Percentiles rank a stretch among this genome's conserved stretches.
Evolutionary conservation across 2,329 filamentous ascomycete species (phyloP).

Genomic region (Fusarium decemcellulare): DNA sequence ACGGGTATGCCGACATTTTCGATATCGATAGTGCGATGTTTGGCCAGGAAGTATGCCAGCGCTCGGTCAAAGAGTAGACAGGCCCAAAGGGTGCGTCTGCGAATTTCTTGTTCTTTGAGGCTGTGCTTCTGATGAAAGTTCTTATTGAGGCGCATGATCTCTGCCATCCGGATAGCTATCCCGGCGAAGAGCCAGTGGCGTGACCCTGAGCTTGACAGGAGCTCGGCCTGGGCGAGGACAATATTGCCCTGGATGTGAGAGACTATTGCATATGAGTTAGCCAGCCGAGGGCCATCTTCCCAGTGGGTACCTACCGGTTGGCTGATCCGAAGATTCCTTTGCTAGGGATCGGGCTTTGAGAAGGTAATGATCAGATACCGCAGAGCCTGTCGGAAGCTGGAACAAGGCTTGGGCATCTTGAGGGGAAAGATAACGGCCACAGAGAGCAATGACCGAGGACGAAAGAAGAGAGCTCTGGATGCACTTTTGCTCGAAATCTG

Average conservation of each 20-base stretch:
- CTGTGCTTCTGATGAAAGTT: conserved; percentile 42
- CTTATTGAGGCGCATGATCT: conserved; percentile 45
- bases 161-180: conserved; percentile 43
- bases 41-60: not conserved
- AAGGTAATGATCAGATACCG: not conserved
- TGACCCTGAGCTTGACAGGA: conserved; percentile 39
- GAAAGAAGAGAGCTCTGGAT: conserved; percentile 22
- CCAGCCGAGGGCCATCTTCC: not conserved
- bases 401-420: not conserved
- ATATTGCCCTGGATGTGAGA: conserved; percentile 36
- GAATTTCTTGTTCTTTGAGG: conserved; percentile 43
- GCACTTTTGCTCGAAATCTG: conserved; percentile 38
- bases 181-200: conserved; percentile 42
- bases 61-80: conserved; percentile 14
- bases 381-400: not conserved
- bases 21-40: not conserved
- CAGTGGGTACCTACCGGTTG: not conserved
- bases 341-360: not conserved
- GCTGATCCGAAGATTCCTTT: not conserved
- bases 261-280: conserved; percentile 27
- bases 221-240: conserved; percentile 37
- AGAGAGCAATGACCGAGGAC: not conserved
- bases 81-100: conserved; percentile 47
- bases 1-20: conserved; percentile 2
- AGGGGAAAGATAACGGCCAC: not conserved